Conservation (phyloP, 345 rosid genomes). For the Lenwebbia sp. region DNA sequence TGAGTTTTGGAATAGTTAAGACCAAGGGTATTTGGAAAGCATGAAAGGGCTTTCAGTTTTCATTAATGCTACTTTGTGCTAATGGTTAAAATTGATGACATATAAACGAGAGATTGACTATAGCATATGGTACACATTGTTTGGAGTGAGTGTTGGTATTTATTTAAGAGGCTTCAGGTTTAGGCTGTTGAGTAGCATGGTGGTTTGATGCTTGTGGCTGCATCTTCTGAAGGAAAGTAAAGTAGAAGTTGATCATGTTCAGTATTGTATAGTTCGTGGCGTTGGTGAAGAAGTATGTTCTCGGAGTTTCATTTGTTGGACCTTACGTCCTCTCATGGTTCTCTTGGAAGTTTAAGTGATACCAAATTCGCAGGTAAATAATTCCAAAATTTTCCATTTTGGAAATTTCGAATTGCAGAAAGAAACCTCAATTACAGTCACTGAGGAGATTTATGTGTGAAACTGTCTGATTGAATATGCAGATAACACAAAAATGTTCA, state of each 20-base stretch:
- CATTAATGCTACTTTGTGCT: neutral
- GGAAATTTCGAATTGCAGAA: neutral
- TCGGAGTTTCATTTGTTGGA: neutral
- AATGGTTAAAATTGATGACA: neutral
- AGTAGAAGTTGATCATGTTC: neutral
- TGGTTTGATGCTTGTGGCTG: neutral
- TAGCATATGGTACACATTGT: neutral
- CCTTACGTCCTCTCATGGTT: neutral
- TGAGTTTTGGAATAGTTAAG: neutral
- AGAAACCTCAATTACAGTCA: neutral
- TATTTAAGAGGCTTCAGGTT: neutral
- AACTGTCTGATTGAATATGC: neutral
- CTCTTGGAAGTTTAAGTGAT: neutral
- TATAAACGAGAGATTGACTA: neutral
- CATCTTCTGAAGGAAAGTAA: neutral
- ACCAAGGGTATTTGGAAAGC: neutral
- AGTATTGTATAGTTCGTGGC: neutral
- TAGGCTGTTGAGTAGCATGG: neutral
- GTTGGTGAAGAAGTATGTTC: neutral
- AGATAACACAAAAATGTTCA: neutral
- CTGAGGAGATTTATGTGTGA: neutral
- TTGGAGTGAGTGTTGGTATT: neutral
- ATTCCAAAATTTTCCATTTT: neutral
- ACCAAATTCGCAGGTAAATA: neutral
- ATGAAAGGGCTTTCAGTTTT: neutral